Evolutionary conservation across 441 rosid species (phyloP), one percentile per base, ranked within the genome.

Genomic region (Pelargonium fulgidum): DNA sequence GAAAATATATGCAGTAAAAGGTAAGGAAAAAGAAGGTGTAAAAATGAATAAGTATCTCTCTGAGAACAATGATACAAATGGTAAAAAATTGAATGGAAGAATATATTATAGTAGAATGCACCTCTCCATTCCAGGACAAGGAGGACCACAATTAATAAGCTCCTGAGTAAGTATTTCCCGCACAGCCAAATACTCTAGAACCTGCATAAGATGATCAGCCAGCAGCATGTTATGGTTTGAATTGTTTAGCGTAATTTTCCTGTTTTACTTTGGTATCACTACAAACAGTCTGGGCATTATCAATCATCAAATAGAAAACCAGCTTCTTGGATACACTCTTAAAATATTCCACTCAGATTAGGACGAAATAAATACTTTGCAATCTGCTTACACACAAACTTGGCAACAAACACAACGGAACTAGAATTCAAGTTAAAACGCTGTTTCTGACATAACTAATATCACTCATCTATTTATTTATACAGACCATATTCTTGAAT

Each of bases 41-140:
- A 7, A 29, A 47, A 20, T 26, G 56, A 29, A 29, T 29, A 29
- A 29, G 4, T 29, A 29, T 29, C 36, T 29, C 36, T 29, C 36
- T 59, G 63, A 20, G 8, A 59, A 8, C 63, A 59, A n/a, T 19
- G 29, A 14, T 9, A 39, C 52, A 26, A 39, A 36, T n/a, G 33
- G 36, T 17, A 65, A 22, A 58, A 33, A 45, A 50, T 70, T 61
- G 68, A 70, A 41, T 47, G 42, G 64, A 68, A 29, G 71, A 72
- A 39, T 52, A 64, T 33, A 58, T 22, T 48, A 24, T 39, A 24
- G 48, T 64, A 66, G 50, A 14, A 69, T 84, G 64, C 67, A 93
- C 99, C 97, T 93, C 84, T 92, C 96, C 90, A 90, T 87, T 80
- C 94, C 97, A 74, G 81, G 87, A 73, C 86, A 88, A 19, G 96